These are phyloP conservation scores for Trichoderma lentiforme DNA, from an alignment of 2,329 filamentous ascomycete genomes.

Conservation along the genomic window DNA sequence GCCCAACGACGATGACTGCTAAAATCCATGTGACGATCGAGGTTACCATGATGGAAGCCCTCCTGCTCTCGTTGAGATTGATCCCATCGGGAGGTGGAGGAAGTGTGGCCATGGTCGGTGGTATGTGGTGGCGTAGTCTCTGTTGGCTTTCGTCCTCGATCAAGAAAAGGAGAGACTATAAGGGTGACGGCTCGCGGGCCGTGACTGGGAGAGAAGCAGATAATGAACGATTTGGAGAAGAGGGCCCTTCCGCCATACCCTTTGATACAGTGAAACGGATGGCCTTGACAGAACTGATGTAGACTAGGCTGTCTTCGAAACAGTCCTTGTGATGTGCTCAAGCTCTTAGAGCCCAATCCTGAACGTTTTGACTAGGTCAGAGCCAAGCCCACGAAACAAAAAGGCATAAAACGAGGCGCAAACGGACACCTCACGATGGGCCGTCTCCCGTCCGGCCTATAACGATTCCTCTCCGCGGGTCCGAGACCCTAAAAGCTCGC, in stretches of 20 bases:
- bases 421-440: neutral
- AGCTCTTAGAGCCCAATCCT: neutral
- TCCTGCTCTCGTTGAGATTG: conserved; percentile 23
- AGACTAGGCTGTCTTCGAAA: neutral
- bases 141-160: neutral
- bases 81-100: conserved; percentile 21
- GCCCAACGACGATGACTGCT: conserved; percentile 19
- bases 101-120: neutral
- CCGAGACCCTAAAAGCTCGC: neutral
- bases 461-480: neutral
- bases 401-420: neutral
- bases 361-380: neutral
- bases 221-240: neutral
- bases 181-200: neutral
- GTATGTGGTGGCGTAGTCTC: neutral
- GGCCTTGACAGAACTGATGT: neutral
- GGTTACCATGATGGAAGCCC: conserved; percentile 20
- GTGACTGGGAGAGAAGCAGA: neutral
- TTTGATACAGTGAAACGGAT: neutral
- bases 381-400: neutral
- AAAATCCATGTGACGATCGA: conserved; percentile 21
- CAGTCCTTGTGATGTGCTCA: neutral
- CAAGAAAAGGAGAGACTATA: neutral
- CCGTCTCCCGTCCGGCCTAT: neutral
- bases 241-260: neutral